Evolutionary conservation across 306 rosid species (phyloP), one percentile per base, ranked within the genome.

Genomic region (Albizia julibrissin): DNA sequence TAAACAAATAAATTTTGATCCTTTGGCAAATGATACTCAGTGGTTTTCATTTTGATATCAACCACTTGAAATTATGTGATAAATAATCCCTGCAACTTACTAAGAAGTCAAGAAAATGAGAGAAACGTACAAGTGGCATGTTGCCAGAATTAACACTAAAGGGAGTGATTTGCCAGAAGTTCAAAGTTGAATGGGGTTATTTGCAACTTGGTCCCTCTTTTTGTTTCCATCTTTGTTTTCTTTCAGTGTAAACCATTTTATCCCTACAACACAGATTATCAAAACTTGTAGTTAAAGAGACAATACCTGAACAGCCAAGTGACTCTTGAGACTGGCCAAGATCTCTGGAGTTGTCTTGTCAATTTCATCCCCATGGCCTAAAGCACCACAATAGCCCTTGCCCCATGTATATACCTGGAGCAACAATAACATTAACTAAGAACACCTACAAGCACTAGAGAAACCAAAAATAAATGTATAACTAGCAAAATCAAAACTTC

Each of bases 321-420:
- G 85, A 88, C 78, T 83, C 85, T 91, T 87, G 65, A 95, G 92
- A 79, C 86, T 80, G 69, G 78, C 70, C 84, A 95, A 52, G 40
- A 89, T 85, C 86, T 84, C 92, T 34, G 98, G 99, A 83, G 89
- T 87, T 22, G 98, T 93, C 86, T 95, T 95, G 84, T 93, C 98
- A 79, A 88, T 87, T 84, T 95, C 99, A 86, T 93, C 94, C 29
- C 97, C 98, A 87, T 93, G 96, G 75, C 99, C 99, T 83, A 95
- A 87, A 49, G 99, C 98, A 81, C 99, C 98, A 80, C 98, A 95
- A 83, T 93, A 91, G 81, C 99, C 98, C 86, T 89, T 93, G 29
- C 98, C 99, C 98, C 98, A 93, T 42, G 97, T 93, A 79, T 95
- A 91, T 37, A 91, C 97, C 97, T 93, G 83, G 69, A 88, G 46